Evolutionary conservation across 192 early-diverging fungal species (phyloP).

Genomic region (Coemansia erecta): DNA sequence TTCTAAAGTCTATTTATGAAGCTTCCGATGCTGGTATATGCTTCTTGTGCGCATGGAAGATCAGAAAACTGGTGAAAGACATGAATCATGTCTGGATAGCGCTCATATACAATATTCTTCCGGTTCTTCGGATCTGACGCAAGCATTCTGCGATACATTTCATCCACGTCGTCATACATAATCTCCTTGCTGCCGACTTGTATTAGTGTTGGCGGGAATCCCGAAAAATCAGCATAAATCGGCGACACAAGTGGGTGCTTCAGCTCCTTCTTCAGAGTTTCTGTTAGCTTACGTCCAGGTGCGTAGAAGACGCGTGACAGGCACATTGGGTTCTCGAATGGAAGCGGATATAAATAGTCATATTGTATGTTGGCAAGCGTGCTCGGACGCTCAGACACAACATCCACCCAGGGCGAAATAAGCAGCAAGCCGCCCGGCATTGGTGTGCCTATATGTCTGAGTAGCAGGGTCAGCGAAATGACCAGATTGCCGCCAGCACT

Average conservation of each 20-base stretch:
- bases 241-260: slow-evolving; percentile 46
- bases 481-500: slow-evolving; percentile 70
- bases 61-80: slow-evolving; percentile 43
- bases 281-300: slow-evolving; percentile 25
- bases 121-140: slow-evolving; percentile 20
- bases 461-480: slow-evolving; percentile 60
- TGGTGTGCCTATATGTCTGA: slow-evolving; percentile 55
- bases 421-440: slow-evolving; percentile 58
- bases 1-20: slow-evolving; percentile 25
- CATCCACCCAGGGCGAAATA: slow-evolving; percentile 52
- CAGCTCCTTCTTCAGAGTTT: slow-evolving; percentile 26
- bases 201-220: slow-evolving; percentile 38
- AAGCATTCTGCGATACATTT: slow-evolving; percentile 32
- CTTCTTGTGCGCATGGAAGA: slow-evolving; percentile 17
- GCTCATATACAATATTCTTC: slow-evolving; percentile 25
- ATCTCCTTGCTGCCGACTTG: slow-evolving; percentile 45
- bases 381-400: slow-evolving; percentile 19
- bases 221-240: slow-evolving; percentile 31
- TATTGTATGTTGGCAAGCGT: slow-evolving; percentile 19
- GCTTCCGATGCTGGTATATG: slow-evolving; percentile 25
- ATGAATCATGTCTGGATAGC: slow-evolving; percentile 46
- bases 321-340: slow-evolving; percentile 20
- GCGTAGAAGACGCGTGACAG: slow-evolving; percentile 34
- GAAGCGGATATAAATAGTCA: slow-evolving; percentile 24
- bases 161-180: slow-evolving; percentile 32